These are phyloP conservation scores for Zopfochytrium polystomum DNA, from an alignment of 371 early-diverging fungal genomes.

Conservation along the genomic window DNA sequence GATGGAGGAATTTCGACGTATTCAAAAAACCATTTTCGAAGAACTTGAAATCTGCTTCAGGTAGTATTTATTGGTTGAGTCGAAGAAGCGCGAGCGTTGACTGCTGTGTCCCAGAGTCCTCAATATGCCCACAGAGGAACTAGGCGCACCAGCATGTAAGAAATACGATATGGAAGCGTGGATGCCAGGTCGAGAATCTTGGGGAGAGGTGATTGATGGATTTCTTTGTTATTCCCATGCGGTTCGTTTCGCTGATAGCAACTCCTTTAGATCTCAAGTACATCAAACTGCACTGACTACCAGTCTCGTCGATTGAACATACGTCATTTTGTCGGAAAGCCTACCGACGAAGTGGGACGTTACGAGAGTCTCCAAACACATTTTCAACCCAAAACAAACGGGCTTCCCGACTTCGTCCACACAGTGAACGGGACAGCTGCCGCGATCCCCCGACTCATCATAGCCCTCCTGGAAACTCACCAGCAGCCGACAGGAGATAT, in stretches of 20 bases:
- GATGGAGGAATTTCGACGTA: constrained; percentile 64
- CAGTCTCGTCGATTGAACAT: constrained; percentile 86
- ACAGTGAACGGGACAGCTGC: constrained; percentile 92
- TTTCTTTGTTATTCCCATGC: constrained; percentile 8
- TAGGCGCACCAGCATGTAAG: constrained; percentile 87
- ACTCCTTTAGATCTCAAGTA: constrained; percentile 33
- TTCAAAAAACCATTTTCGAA: constrained; percentile 74
- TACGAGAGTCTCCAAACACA: background rate
- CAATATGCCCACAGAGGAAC: constrained; percentile 89
- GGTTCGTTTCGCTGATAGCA: constrained; percentile 25
- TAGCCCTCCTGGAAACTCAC: constrained; percentile 82
- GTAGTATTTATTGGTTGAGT: constrained; percentile 31
- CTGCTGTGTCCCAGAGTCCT: constrained; percentile 53
- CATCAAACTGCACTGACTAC: constrained; percentile 98
- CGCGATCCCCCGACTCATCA: constrained; percentile 87
- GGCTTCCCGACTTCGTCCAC: constrained; percentile 70
- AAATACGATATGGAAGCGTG: constrained; percentile 95
- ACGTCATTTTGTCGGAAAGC: constrained; percentile 56
- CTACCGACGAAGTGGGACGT: background rate
- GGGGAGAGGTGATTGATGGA: constrained; percentile 73
- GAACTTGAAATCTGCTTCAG: constrained; percentile 80
- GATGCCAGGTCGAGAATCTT: constrained; percentile 83
- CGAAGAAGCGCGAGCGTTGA: background rate
- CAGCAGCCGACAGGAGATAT: constrained; percentile 71
- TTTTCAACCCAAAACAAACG: background rate